phyloP scores from a whole-genome alignment of 2,329 filamentous ascomycete genomes.

The Stylonectria norvegica region DNA sequence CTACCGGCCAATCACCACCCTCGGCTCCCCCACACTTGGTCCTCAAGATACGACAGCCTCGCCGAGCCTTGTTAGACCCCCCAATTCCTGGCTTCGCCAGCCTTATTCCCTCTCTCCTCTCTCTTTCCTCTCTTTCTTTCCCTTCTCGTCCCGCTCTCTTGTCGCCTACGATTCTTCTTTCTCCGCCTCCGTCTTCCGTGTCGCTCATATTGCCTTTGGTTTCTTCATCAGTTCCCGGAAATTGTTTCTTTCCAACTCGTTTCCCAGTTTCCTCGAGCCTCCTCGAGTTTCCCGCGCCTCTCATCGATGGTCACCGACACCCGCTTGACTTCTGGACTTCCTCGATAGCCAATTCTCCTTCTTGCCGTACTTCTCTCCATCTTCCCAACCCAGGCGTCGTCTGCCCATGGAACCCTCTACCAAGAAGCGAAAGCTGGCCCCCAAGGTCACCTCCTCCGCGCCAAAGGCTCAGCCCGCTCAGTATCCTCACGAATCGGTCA shows the following conservation, averaged over 20 bases:
- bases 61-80: slow-evolving; percentile 26
- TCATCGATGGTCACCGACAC: slow-evolving; percentile 24
- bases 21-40: slow-evolving; percentile 15
- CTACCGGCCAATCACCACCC: slow-evolving; percentile 27
- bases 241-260: slow-evolving; percentile 1
- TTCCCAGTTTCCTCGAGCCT: slow-evolving; percentile 1
- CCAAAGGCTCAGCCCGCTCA: slow-evolving; percentile 31
- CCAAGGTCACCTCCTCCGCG: slow-evolving; percentile 36
- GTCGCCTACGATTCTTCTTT: neutral
- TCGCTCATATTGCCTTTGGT: no score
- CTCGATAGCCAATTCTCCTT: neutral
- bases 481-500: slow-evolving; percentile 35
- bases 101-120: slow-evolving; percentile 27
- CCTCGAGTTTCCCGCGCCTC: slow-evolving; percentile 5
- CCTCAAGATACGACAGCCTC: slow-evolving; percentile 26
- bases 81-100: slow-evolving; percentile 26
- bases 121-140: slow-evolving; percentile 11
- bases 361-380: slow-evolving; percentile 10
- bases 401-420: slow-evolving; percentile 41
- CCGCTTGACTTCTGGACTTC: neutral
- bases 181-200: no score
- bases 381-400: slow-evolving; percentile 11
- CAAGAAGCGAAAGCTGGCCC: slow-evolving; percentile 44
- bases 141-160: neutral
- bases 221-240: neutral